Percentiles rank a stretch among this genome's conserved stretches.
Conservation (phyloP, 129 eudicot species). For the Helichrysum umbraculigerum region DNA sequence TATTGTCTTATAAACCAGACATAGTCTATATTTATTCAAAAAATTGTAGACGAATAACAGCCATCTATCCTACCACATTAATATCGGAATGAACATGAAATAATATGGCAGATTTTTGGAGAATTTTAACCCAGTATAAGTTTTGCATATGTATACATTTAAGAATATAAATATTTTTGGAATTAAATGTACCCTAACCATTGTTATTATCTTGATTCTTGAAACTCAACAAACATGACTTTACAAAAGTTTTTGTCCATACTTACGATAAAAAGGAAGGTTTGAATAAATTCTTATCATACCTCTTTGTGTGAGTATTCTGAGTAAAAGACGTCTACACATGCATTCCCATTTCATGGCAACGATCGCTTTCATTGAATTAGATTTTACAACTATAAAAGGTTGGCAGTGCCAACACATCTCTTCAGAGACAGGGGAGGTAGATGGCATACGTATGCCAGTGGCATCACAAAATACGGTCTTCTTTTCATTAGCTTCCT, state of each 20-base stretch:
- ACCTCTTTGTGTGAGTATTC: not conserved
- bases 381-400: not conserved
- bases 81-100: not conserved
- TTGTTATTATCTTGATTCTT: not conserved
- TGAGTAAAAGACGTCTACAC: not conserved
- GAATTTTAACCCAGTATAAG: not conserved
- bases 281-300: not conserved
- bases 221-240: not conserved
- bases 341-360: constrained; percentile 3
- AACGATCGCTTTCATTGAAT: not conserved
- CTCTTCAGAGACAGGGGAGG: not conserved
- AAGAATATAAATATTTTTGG: not conserved
- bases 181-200: not conserved
- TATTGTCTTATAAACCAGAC: not conserved
- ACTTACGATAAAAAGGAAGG: too few species aligned
- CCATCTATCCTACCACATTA: not conserved
- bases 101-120: not conserved
- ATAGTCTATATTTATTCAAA: not conserved
- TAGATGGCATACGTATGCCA: not conserved
- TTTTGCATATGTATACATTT: not conserved
- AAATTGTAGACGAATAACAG: not conserved
- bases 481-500: not conserved
- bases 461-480: not conserved
- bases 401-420: not conserved
- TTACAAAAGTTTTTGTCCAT: not conserved